Evolutionary conservation across 257 asterid genomes (phyloP).

Genomic region (Petunia secreta): DNA sequence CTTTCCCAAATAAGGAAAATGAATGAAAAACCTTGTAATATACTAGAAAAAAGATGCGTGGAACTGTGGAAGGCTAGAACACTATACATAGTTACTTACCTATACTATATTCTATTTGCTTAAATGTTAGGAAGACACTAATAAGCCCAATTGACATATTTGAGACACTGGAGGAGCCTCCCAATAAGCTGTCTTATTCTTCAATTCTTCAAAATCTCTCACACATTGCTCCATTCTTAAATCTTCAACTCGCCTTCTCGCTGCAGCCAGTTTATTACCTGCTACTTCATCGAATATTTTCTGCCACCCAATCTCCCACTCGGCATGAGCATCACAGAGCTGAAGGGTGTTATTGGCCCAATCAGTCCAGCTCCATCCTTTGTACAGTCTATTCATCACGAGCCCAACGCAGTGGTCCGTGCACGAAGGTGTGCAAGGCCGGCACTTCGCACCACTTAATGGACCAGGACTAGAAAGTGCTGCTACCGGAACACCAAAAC

Average conservation of each 20-base stretch:
- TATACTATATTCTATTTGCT: neutral
- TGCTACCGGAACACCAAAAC: conserved; percentile 78
- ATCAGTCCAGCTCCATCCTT: conserved; percentile 88
- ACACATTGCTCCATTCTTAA: conserved; percentile 60
- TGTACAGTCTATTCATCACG: conserved; percentile 52
- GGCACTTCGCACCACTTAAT: conserved; percentile 81
- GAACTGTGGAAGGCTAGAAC: neutral
- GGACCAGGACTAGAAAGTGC: conserved; percentile 82
- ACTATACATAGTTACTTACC: conserved; percentile 14
- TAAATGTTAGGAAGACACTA: neutral
- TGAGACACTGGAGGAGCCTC: conserved; percentile 57
- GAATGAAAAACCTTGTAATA: neutral
- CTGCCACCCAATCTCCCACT: conserved; percentile 87
- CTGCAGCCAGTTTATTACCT: conserved; percentile 52
- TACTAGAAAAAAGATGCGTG: neutral
- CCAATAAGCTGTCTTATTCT: conserved; percentile 60
- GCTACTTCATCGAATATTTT: conserved; percentile 54
- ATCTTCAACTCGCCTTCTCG: conserved; percentile 47
- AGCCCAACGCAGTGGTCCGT: conserved; percentile 65
- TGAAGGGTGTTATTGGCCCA: conserved; percentile 61
- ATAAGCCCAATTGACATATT: conserved; percentile 62
- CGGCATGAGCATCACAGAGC: conserved; percentile 79
- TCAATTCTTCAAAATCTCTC: conserved; percentile 56
- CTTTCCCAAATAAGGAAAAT: neutral
- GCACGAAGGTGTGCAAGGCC: conserved; percentile 79